Evolutionary conservation across 2,329 filamentous ascomycete genomes (phyloP), one percentile per base, ranked within the genome.

Genomic region (Hymenoscyphus fraxineus): DNA sequence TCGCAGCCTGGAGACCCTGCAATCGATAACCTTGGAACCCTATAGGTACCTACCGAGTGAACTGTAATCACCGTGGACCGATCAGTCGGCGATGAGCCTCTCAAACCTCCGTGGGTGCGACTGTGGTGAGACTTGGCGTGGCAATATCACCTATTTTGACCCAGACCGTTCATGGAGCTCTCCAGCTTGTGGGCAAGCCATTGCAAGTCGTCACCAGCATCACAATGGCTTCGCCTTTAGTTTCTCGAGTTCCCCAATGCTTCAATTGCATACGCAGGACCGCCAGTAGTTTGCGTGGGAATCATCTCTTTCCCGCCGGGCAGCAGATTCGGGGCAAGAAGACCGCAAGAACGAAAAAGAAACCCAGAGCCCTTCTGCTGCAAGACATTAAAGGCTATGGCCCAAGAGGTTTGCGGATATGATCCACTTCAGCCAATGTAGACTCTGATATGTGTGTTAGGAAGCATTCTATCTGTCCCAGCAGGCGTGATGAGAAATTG

Each of bases 401-500:
- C 56, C 74, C 74, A 64, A 76, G 76, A 74, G 81, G 81, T 66
- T 58, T 6, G 22, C 15, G n/a, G 15, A 4, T 60, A 27, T 19
- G 31, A 27, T 27, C 19, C 39, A 32, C 55, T 31, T n/a, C 27
- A 22, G 22, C 35, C 15, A 41, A 58, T 61, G 58, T 44, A 62
- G 73, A 76, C 77, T 73, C 47, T 64, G 61, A 32, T 58, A 13
- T 51, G 27, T 54, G 10, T 54, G 19, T 3, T 38, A 86, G 83
- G 83, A 66, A 74, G 80, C 19, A 79, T 85, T 65, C 76, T 86
- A 22, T 80, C 82, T 39, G 77, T 85, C 54, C 74, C 80, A n/a
- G 74, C 77, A 16, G 81, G 83, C 27, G 76, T 78, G 44, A 85
- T 87, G 83, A 78, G 84, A 67, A 85, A 84, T 62, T 84, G 80